These are phyloP conservation scores for Microsporum audouinii DNA, from an alignment of 2,329 filamentous ascomycete species.

Conservation along the genomic window DNA sequence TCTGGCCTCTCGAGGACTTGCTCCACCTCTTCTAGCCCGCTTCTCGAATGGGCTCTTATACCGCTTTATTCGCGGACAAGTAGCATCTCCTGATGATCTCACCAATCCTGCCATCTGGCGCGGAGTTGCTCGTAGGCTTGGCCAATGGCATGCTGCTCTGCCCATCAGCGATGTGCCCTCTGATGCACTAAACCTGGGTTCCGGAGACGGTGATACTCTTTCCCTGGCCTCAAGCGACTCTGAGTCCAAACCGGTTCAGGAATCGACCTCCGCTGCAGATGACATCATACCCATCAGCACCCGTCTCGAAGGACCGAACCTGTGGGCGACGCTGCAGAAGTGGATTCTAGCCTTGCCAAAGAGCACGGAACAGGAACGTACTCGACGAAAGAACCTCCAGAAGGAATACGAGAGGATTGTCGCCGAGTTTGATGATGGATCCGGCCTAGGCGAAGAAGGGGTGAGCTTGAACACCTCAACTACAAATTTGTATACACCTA, in stretches of 20 bases:
- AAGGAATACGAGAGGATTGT: constrained; percentile 62
- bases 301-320: constrained; percentile 64
- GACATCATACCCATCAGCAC: constrained; percentile 40
- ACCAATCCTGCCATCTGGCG: constrained; percentile 63
- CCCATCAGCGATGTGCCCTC: constrained; percentile 40
- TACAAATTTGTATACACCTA: background rate
- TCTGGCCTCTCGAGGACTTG: constrained; percentile 69
- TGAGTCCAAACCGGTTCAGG: constrained; percentile 8
- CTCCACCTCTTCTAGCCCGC: constrained; percentile 74
- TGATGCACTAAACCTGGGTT: constrained; percentile 15
- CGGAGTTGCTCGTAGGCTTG: constrained; percentile 72
- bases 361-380: constrained; percentile 55
- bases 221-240: constrained; percentile 41
- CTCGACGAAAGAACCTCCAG: constrained; percentile 58
- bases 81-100: constrained; percentile 70
- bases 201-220: constrained; percentile 23
- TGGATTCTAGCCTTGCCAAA: constrained; percentile 82
- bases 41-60: constrained; percentile 97
- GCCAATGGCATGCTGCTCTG: constrained; percentile 78
- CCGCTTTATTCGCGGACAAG: constrained; percentile 70
- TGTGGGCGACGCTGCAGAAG: constrained; percentile 93
- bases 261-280: constrained; percentile 17
- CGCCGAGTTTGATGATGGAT: constrained; percentile 59
- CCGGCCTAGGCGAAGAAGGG: constrained; percentile 63
- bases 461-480: constrained; percentile 33